Evolutionary conservation across 305 asterid species (phyloP).

Genomic region (Fraxinus albicans): DNA sequence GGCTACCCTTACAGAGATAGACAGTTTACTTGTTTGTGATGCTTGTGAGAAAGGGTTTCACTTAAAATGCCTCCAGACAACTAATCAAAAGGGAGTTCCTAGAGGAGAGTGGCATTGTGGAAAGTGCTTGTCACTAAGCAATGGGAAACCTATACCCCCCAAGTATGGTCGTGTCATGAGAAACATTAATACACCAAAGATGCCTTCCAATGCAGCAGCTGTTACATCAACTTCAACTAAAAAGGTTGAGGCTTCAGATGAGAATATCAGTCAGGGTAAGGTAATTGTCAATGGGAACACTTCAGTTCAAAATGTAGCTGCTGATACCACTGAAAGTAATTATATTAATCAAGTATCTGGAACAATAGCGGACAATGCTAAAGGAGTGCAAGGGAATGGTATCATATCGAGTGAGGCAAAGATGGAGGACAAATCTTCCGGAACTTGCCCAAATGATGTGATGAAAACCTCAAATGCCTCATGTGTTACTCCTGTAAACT

Average conservation of each 20-base stretch:
- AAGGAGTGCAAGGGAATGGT: conserved; percentile 41
- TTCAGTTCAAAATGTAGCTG: conserved; percentile 36
- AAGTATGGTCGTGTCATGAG: conserved; percentile 98
- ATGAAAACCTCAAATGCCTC: conserved; percentile 33
- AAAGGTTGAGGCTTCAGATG: conserved; percentile 42
- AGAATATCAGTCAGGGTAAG: conserved; percentile 44
- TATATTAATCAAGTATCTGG: conserved; percentile 38
- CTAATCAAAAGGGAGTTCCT: conserved; percentile 60
- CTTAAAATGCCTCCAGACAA: conserved; percentile 77
- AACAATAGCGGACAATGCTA: conserved; percentile 34
- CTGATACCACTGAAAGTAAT: conserved; percentile 31
- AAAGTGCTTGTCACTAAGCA: conserved; percentile 75
- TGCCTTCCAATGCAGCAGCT: conserved; percentile 41
- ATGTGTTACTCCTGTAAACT: conserved; percentile 37
- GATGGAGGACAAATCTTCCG: conserved; percentile 44
- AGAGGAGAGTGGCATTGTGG: conserved; percentile 97
- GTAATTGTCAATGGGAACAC: conserved; percentile 47
- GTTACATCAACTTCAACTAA: conserved; percentile 46
- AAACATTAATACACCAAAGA: conserved; percentile 56
- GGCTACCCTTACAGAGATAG: conserved; percentile 55
- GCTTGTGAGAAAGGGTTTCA: conserved; percentile 96
- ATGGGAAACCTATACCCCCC: conserved; percentile 96
- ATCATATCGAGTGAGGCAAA: conserved; percentile 31
- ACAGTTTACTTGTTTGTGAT: conserved; percentile 81
- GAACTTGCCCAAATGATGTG: conserved; percentile 36